Percentiles rank a stretch among this genome's conserved stretches.
Evolutionary conservation across 2,329 filamentous ascomycete species (phyloP).

Genomic region (Botrytis cinerea): DNA sequence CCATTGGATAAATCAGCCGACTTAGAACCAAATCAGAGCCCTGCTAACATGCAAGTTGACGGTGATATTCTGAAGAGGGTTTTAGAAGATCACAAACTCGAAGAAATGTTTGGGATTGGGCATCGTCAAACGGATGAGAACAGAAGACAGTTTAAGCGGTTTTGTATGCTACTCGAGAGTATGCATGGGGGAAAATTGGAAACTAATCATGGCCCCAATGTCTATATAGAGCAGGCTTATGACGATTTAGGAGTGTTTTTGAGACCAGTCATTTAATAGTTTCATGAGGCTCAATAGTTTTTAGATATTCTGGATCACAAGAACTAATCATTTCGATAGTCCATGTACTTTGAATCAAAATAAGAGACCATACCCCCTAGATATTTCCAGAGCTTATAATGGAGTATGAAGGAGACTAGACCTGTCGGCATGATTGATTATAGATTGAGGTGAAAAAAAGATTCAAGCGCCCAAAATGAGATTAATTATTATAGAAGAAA

Average conservation of each 20-base stretch:
- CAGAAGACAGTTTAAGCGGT: conserved; percentile 38
- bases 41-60: conserved; percentile 62
- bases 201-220: conserved; percentile 30
- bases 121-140: conserved; percentile 21
- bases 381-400: neutral
- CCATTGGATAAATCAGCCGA: conserved; percentile 38
- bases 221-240: conserved; percentile 54
- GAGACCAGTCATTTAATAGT: conserved; percentile 50
- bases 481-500: neutral
- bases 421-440: neutral
- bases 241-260: conserved; percentile 56
- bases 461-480: neutral
- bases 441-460: neutral
- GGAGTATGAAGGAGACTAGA: neutral
- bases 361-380: neutral
- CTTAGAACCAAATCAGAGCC: conserved; percentile 46
- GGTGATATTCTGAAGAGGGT: conserved; percentile 64
- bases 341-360: neutral
- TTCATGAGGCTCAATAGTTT: neutral
- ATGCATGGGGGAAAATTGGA: conserved; percentile 50
- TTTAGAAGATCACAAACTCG: conserved; percentile 50
- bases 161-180: conserved; percentile 52
- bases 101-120: conserved; percentile 44
- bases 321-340: neutral
- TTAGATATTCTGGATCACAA: neutral